Conservation (phyloP, 2,329 filamentous ascomycete genomes). For the Colletotrichum brevisporum region DNA sequence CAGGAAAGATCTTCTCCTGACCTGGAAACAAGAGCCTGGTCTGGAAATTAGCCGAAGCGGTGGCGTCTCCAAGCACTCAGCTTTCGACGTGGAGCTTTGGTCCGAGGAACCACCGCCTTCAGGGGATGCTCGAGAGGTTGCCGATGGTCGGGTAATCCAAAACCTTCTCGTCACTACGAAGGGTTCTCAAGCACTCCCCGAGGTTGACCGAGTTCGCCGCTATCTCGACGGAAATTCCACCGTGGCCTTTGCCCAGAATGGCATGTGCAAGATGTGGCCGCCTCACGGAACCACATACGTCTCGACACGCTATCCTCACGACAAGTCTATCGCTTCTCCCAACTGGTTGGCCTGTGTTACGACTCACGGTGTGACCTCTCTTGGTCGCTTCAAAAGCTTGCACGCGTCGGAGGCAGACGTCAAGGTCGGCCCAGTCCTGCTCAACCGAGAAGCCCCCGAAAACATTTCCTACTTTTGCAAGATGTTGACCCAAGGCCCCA, state of each 20-base stretch:
- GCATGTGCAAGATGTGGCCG: constrained; percentile 79
- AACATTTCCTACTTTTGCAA: constrained; percentile 55
- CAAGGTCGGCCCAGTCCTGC: constrained; percentile 61
- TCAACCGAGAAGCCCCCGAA: constrained; percentile 41
- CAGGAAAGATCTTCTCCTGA: constrained; percentile 62
- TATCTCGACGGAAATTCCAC: constrained; percentile 77
- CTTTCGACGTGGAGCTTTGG: constrained; percentile 69
- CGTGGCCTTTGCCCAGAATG: constrained; percentile 89
- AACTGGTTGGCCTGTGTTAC: constrained; percentile 79
- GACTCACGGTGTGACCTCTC: constrained; percentile 69
- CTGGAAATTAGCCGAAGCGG: constrained; percentile 60
- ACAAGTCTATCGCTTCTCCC: constrained; percentile 59
- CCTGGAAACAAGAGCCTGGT: constrained; percentile 61
- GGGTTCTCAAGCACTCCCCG: constrained; percentile 75
- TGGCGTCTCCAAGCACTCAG: constrained; percentile 48
- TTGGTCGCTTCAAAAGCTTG: constrained; percentile 64
- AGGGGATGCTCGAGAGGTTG: constrained; percentile 58
- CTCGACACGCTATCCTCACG: constrained; percentile 54
- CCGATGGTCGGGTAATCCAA: constrained; percentile 63
- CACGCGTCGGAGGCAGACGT: constrained; percentile 66
- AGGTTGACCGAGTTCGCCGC: constrained; percentile 69
- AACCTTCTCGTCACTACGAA: constrained; percentile 88
- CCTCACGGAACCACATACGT: constrained; percentile 63
- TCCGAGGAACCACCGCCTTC: constrained; percentile 57
- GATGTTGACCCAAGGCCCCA: constrained; percentile 58